Evolutionary conservation across 2,329 filamentous ascomycete genomes (phyloP), one percentile per base, ranked within the genome.

Genomic region (Colletotrichum godetiae): DNA sequence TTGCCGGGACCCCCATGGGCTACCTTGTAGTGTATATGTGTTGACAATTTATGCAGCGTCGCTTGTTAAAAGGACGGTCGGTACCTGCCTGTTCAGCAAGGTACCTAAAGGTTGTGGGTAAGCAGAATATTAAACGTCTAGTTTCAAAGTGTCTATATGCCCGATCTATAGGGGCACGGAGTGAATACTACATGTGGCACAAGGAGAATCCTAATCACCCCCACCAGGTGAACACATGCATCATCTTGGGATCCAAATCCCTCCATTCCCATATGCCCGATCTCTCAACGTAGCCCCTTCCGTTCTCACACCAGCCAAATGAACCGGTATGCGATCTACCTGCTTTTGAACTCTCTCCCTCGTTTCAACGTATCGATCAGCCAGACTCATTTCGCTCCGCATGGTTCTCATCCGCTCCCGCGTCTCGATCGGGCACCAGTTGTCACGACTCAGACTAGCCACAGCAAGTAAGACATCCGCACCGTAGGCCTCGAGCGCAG

Each of bases 251-350:
- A 89, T 84, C 82, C 86, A 90, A 31, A 88, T 78, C 0, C 88
- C 88, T 0, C 88, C 88, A 27, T 81, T 85, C 2, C 88, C 88
- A 68, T 85, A 84, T 2, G 81, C 81, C 58, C 83, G 83, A 75
- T 92, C 90, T 75, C 84, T 84, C 78, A 86, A 78, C 33, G 83
- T 80, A 10, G 82, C 85, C 1, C 83, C 81, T 13, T 86, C 82
- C 10, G 86, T 89, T 64, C 92, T 84, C 56, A 93, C 84, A 0
- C 91, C 92, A 3, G 88, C 83, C 76, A 84, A 83, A 78, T 92
- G 90, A 58, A 92, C 76, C 2, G 91, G 91, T 4, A 92, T 83
- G 67, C 85, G 84, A 73, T 92, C 90, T 7, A 92, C 83, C 52
- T 86, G 83, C 72, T 84, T 86, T 80, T 92, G 89, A 3, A 89